Conservation (phyloP, 108 stramenopile genomes). For the Chaetoceros tenuissimus region DNA sequence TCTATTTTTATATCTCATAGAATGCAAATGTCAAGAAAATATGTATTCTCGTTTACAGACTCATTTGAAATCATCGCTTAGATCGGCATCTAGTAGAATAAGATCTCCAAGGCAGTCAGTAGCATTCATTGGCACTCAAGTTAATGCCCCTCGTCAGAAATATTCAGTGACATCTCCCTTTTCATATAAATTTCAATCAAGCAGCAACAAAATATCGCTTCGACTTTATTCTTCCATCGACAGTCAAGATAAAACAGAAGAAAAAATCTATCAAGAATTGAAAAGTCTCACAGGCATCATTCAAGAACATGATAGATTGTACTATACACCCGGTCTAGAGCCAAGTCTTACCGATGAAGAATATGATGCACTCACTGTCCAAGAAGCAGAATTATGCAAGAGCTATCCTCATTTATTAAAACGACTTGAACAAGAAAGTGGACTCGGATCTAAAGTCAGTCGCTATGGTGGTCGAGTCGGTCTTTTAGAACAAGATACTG, state of each 20-base stretch:
- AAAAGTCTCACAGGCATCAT: conserved; percentile 35
- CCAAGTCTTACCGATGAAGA: conserved; percentile 48
- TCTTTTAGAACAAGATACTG: background rate
- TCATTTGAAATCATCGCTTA: too few relatives aligned
- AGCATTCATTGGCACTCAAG: too few relatives aligned
- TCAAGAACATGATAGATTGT: conserved; percentile 38
- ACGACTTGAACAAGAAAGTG: conserved; percentile 41
- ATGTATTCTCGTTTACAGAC: too few relatives aligned
- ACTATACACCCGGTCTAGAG: conserved; percentile 18
- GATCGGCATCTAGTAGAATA: too few relatives aligned
- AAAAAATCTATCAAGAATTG: conserved; percentile 44
- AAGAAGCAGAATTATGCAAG: conserved; percentile 51
- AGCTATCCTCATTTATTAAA: conserved; percentile 45
- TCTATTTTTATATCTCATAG: too few relatives aligned
- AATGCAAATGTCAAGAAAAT: too few relatives aligned
- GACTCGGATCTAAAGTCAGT: conserved; percentile 51
- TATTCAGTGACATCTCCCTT: too few relatives aligned
- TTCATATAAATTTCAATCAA: too few relatives aligned
- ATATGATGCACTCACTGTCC: conserved; percentile 75
- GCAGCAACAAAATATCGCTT: too few relatives aligned
- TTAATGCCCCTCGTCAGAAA: too few relatives aligned
- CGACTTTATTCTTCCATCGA: too few relatives aligned
- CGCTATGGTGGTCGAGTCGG: conserved; percentile 73
- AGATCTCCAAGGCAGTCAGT: too few relatives aligned
- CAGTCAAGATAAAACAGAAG: conserved; percentile 1